Evolutionary conservation across 345 rosid genomes (phyloP).

Genomic region (Bruguiera gymnorhiza): DNA sequence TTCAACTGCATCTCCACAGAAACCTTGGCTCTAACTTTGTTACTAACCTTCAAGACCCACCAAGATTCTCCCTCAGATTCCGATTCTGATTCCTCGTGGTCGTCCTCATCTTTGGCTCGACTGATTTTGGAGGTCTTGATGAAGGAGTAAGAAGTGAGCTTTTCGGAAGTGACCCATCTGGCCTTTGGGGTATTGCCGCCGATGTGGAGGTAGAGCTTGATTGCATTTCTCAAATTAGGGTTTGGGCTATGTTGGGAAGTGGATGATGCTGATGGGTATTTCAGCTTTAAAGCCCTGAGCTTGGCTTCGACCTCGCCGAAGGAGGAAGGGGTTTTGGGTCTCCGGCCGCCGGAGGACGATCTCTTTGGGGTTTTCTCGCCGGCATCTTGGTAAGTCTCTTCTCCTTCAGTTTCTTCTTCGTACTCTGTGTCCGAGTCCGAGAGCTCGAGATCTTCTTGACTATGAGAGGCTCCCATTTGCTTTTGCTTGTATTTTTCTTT

Average conservation of each 20-base stretch:
- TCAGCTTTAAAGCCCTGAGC: slow-evolving; percentile 58
- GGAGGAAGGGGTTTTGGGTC: slow-evolving; percentile 49
- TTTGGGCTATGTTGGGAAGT: slow-evolving; percentile 16
- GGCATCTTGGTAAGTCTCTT: slow-evolving; percentile 48
- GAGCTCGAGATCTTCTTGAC: slow-evolving; percentile 62
- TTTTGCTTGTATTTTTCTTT: not conserved
- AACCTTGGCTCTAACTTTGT: slow-evolving; percentile 54
- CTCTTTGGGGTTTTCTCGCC: slow-evolving; percentile 45
- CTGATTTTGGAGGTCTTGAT: slow-evolving; percentile 39
- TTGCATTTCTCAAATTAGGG: slow-evolving; percentile 39
- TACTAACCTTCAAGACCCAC: slow-evolving; percentile 70
- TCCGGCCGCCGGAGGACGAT: slow-evolving; percentile 33
- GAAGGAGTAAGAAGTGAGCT: slow-evolving; percentile 51
- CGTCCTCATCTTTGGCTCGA: slow-evolving; percentile 37
- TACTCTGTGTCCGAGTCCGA: slow-evolving; percentile 60
- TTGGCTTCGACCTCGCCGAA: slow-evolving; percentile 63
- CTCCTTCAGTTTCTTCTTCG: slow-evolving; percentile 34
- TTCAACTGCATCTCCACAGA: slow-evolving; percentile 67
- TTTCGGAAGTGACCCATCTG: slow-evolving; percentile 74
- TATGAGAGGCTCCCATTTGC: slow-evolving; percentile 65
- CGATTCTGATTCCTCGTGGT: slow-evolving; percentile 32
- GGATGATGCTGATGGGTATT: slow-evolving; percentile 40
- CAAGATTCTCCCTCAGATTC: slow-evolving; percentile 41
- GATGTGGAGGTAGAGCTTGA: slow-evolving; percentile 61
- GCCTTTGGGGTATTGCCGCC: slow-evolving; percentile 79